A percentile compares a stretch with the other conserved stretches of the same genome.
phyloP scores from a whole-genome alignment of 768 basidiomycete species.

The Dentipellis sp. region DNA sequence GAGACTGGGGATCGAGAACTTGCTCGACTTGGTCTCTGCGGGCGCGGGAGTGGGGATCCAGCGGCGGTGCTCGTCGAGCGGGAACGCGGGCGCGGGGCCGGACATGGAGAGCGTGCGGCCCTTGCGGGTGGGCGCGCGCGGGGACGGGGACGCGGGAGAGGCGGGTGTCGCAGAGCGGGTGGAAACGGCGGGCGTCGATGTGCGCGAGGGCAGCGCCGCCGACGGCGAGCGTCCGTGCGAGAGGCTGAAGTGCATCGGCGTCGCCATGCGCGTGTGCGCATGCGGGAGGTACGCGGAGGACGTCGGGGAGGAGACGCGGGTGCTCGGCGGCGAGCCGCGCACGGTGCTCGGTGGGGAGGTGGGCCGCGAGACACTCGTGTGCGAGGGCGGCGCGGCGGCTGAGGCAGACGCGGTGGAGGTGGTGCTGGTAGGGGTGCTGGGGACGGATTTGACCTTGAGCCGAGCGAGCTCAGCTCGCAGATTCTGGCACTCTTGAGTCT shows the following conservation, averaged over 20 bases:
- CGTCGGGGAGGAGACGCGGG: constrained; percentile 15
- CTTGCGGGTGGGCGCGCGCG: constrained; percentile 10
- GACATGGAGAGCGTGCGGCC: constrained; percentile 14
- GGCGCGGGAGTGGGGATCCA: background rate
- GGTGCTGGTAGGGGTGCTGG: background rate
- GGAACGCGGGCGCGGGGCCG: background rate
- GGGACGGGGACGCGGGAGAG: constrained; percentile 7
- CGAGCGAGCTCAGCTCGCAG: constrained; percentile 15
- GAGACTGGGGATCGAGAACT: constrained; percentile 9
- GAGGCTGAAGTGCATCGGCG: constrained; percentile 9
- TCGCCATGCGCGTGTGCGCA: constrained; percentile 4
- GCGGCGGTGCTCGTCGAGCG: background rate
- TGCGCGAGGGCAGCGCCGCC: background rate
- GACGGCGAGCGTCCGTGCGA: background rate
- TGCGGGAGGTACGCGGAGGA: constrained; percentile 4
- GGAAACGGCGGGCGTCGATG: background rate
- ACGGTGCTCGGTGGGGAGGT: constrained; percentile 2
- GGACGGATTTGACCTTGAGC: constrained; percentile 6
- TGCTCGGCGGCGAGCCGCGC: constrained; percentile 7
- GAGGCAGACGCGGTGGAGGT: constrained; percentile 5
- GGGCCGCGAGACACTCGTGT: constrained; percentile 1
- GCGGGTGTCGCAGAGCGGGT: constrained; percentile 1
- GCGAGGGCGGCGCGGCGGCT: constrained; percentile 9
- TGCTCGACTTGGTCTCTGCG: background rate
- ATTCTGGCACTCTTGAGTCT: constrained; percentile 16